These are phyloP conservation scores for Colletotrichum chrysophilum DNA, from an alignment of 2,329 filamentous ascomycete species.

Conservation along the genomic window DNA sequence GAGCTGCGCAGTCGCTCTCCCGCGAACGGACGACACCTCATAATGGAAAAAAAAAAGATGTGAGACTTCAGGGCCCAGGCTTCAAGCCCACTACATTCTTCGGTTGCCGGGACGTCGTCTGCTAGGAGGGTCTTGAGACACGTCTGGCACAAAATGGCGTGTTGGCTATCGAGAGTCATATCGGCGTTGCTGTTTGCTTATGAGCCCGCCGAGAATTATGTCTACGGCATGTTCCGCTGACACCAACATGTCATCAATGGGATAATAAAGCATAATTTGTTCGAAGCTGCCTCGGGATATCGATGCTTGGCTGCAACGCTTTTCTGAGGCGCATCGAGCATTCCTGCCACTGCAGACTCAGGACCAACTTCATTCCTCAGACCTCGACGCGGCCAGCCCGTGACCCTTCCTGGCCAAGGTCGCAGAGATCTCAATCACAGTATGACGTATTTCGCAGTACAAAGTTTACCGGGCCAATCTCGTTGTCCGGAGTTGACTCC, in stretches of 20 bases:
- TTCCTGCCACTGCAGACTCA: background rate
- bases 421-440: background rate
- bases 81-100: conserved; percentile 10
- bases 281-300: background rate
- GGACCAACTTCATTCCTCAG: conserved; percentile 7
- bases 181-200: background rate
- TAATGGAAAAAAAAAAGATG: background rate
- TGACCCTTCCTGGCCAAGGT: background rate
- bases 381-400: background rate
- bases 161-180: conserved; percentile 1
- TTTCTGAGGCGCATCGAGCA: background rate
- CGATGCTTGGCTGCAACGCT: background rate
- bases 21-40: background rate
- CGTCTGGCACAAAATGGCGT: conserved; percentile 11
- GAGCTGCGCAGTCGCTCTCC: background rate
- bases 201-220: background rate
- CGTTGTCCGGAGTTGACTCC: background rate
- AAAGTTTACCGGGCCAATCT: background rate
- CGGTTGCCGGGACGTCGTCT: conserved; percentile 15
- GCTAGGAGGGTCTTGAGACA: conserved; percentile 19
- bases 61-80: conserved; percentile 18
- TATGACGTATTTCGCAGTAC: conserved; percentile 8
- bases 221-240: background rate
- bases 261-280: background rate
- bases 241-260: background rate